Evolutionary conservation across 345 rosid genomes (phyloP).

Genomic region (Acer campestre): DNA sequence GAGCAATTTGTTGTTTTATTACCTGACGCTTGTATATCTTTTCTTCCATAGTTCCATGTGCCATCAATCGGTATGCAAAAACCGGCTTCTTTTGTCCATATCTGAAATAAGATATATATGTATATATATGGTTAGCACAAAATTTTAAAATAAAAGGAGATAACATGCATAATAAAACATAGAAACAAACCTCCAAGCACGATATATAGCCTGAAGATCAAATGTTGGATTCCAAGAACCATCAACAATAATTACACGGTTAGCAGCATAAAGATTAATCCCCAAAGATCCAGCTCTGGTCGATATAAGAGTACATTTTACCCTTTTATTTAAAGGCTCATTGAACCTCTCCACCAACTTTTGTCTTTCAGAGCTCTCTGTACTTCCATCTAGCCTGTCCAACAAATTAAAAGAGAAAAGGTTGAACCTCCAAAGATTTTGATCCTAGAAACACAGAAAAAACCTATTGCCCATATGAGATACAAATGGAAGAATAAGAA

Average conservation of each 20-base stretch:
- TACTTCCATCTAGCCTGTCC: conserved; percentile 92
- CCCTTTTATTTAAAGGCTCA: conserved; percentile 81
- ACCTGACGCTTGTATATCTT: conserved; percentile 99
- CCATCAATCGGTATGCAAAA: conserved; percentile 94
- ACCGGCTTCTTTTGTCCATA: conserved; percentile 99
- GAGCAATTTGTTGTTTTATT: conserved; percentile 23
- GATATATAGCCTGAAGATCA: conserved; percentile 98
- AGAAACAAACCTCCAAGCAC: conserved; percentile 88
- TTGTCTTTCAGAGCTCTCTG: conserved; percentile 97
- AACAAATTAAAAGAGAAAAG: conserved; percentile 11
- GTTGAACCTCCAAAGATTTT: neutral
- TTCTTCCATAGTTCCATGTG: conserved; percentile 98
- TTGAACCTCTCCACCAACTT: conserved; percentile 92
- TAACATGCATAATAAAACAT: neutral
- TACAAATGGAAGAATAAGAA: neutral
- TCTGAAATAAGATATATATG: conserved; percentile 37
- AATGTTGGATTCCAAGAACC: conserved; percentile 99
- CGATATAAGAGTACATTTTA: conserved; percentile 91
- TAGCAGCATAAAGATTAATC: conserved; percentile 96
- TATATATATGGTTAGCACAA: conserved; percentile 13
- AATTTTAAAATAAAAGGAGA: neutral
- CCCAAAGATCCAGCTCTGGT: conserved; percentile 99
- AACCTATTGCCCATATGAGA: neutral
- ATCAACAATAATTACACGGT: conserved; percentile 96
- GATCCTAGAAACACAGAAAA: conserved; percentile 3